Evolutionary conservation across 169 alveolate genomes (phyloP).

Genomic region (Plasmodium gonderi): DNA sequence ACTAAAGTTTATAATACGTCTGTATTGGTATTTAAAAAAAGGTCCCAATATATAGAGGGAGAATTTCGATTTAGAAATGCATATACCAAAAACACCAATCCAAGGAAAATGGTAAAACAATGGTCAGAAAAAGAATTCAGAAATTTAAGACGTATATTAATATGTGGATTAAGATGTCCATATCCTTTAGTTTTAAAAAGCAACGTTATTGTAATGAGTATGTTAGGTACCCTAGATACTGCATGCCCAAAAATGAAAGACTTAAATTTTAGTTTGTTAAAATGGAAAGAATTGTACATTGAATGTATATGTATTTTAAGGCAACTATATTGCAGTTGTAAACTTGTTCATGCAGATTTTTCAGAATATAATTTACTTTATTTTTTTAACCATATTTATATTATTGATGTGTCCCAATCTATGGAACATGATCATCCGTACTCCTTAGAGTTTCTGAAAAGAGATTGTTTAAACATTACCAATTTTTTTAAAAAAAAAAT

Average conservation of each 20-base stretch:
- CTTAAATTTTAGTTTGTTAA: constrained; percentile 66
- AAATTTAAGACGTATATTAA: constrained; percentile 93
- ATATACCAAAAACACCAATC: constrained; percentile 94
- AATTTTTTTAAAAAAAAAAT: constrained; percentile 91
- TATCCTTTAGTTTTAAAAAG: constrained; percentile 94
- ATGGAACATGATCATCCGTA: constrained; percentile 99
- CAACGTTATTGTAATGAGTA: constrained; percentile 97
- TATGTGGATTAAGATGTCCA: constrained; percentile 94
- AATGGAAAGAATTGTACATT: constrained; percentile 88
- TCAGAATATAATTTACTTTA: constrained; percentile 96
- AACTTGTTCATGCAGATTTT: constrained; percentile 98
- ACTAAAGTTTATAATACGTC: constrained; percentile 98
- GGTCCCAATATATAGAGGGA: constrained; percentile 98
- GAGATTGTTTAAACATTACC: constrained; percentile 97
- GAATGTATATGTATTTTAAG: constrained; percentile 92
- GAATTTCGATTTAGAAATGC: constrained; percentile 98
- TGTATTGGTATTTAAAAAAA: constrained; percentile 97
- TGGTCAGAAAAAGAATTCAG: constrained; percentile 99
- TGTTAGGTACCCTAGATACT: constrained; percentile 86
- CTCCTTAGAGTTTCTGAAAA: constrained; percentile 97
- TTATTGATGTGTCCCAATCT: constrained; percentile 99
- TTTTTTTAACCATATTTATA: constrained; percentile 87
- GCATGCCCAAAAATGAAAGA: constrained; percentile 81
- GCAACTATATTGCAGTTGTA: constrained; percentile 93
- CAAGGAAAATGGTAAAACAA: constrained; percentile 98